Base-by-base conservation (phyloP, 768 basidiomycete species). In the Gymnopilus dilepis region DNA sequence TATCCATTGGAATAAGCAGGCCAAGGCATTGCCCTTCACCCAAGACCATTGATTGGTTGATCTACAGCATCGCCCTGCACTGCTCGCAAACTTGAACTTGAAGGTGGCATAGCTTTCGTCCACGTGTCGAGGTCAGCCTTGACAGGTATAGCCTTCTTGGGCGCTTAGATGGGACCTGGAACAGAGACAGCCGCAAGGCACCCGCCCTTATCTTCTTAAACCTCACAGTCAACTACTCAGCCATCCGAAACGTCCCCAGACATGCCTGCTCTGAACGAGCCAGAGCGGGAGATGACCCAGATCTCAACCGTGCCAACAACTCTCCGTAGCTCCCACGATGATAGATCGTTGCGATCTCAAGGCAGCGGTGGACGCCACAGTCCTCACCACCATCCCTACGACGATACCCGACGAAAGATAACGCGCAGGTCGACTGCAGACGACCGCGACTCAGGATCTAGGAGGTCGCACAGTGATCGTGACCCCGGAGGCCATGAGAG, bases 71-170 rank as follows among this genome's bases (percentile, higher is more conserved):
- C 22, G 26, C 1, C 24, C 5, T 28, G 24, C 4, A 47, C 45
- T 24, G 45, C 24, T 15, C 28, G 9, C 13, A 12, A 2, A 9
- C 24, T 50, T 31, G 47, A 5, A 50, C 47, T 50, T 31, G 47
- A n/a, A n/a, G n/a, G n/a, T n/a, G 47, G 47, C 30, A 50, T 50
- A 50, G 47, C 47, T 28, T 30, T 50, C 47, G 47, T n/a, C 47
- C 47, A 50, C 47, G 47, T 50, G 47, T 19, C 28, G 9, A 50
- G 24, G 26, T 26, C 26, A 21, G 47, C 26, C 26, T 50, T 50
- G 47, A 50, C 47, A 50, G 28, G 47, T 50, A 50, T 15, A 50
- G 47, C 47, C 47, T 30, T 50, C 17, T 28, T 31, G 47, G 47
- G 47, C 47, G 47, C 47, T 50, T 50, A 50, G 28, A 31, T 50